Evolutionary conservation across 2,329 filamentous ascomycete genomes (phyloP), one percentile per base, ranked within the genome.

Genomic region (Ceratocystis harringtonii): DNA sequence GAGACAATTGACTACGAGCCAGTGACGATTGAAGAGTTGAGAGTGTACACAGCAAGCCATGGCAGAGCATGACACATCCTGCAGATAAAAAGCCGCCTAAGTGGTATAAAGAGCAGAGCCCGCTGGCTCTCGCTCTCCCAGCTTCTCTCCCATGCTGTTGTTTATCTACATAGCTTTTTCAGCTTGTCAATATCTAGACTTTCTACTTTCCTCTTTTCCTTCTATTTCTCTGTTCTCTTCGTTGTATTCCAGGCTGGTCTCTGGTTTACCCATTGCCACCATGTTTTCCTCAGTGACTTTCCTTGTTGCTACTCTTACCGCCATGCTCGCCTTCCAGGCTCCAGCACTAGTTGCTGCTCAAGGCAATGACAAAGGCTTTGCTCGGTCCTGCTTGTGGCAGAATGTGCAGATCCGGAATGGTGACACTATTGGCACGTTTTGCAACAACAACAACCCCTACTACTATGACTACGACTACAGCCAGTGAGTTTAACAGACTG

Each of bases 391-490:
- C 32, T 3, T 64, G 19, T 64, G 63, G 63, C 63, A 64, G 25
- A 58, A 60, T 36, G 63, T 64, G 19, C 63, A 64, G 63, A 41
- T 64, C 41, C 41, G 63, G 1, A 60, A 64, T 19, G 63, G 52
- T 30, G 52, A 64, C 28, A 41, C 36, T 32, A 64, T 64, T 25
- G 63, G 63, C 5, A 60, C 63, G 22, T 64, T 64, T 58, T 64
- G 63, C 50, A 64, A 58, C 50, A 64, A 64, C 41, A 64, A 64
- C 50, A 64, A 64, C 30, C 63, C 50, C 8, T 22, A 57, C 43
- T 64, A 64, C 63, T 64, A 64, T 19, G 63, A 64, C 25, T 64
- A 64, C 19, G 22, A 64, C 28, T 64, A 64, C 22, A 64, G 63
- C 43, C 36, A 43, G 63, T 60, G 43, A 64, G 50, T 64, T 1